These are phyloP conservation scores for Tricholomella constricta DNA, from an alignment of 768 basidiomycete species.

Conservation along the genomic window DNA sequence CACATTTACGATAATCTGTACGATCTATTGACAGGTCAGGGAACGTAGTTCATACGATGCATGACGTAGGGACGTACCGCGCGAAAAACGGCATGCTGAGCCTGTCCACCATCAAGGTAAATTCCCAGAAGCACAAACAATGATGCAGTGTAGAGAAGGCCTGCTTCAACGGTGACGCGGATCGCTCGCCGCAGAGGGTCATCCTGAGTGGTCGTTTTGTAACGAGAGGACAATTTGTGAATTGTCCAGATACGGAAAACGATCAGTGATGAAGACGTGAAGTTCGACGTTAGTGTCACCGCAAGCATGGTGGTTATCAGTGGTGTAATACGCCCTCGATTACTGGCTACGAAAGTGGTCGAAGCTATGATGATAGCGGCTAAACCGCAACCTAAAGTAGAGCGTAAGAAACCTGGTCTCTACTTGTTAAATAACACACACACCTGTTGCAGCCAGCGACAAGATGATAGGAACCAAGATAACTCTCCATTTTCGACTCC, in stretches of 20 bases:
- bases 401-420: too few species aligned
- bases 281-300: constrained; percentile 1
- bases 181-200: constrained; percentile 3
- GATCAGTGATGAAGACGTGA: constrained; percentile 7
- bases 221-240: constrained; percentile 2
- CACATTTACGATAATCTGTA: constrained; percentile 13
- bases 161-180: constrained; percentile 9
- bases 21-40: not conserved
- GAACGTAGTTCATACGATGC: too few species aligned
- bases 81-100: constrained; percentile 2
- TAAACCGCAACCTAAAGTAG: not conserved
- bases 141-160: constrained; percentile 3
- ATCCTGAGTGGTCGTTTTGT: not conserved
- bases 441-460: not conserved
- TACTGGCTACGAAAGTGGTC: not conserved
- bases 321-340: not conserved
- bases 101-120: not conserved
- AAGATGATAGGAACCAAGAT: not conserved
- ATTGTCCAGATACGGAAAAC: constrained; percentile 5
- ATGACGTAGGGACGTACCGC: not conserved
- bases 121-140: constrained; percentile 4
- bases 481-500: not conserved
- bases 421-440: not conserved
- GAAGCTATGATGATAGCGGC: not conserved
- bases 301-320: constrained; percentile 2